These are phyloP conservation scores for Phytopythium aichiense DNA, from an alignment of 352 stramenopile genomes.

Conservation along the genomic window DNA sequence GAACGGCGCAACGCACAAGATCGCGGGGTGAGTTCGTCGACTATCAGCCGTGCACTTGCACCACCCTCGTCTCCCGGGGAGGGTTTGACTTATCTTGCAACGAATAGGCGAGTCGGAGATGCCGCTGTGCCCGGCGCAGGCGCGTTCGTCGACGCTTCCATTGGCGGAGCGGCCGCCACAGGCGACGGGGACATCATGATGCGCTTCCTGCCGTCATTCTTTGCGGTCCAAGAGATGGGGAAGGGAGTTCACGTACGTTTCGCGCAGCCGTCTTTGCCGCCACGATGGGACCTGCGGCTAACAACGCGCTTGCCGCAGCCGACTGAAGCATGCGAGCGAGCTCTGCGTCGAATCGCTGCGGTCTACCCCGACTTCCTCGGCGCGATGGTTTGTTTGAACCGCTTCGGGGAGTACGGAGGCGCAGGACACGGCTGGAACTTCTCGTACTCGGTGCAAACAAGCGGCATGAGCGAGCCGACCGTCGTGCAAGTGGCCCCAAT, in stretches of 20 bases:
- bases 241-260: slow-evolving; percentile 55
- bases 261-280: background rate
- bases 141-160: slow-evolving; percentile 80
- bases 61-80: background rate
- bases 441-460: slow-evolving; percentile 57
- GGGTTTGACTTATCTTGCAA: slow-evolving; percentile 1
- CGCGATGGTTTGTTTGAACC: slow-evolving; percentile 78
- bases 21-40: slow-evolving; percentile 54
- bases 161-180: slow-evolving; percentile 81
- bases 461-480: background rate
- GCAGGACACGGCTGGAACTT: slow-evolving; percentile 76
- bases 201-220: slow-evolving; percentile 86
- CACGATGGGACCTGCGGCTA: background rate
- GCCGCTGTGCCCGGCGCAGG: slow-evolving; percentile 78
- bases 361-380: slow-evolving; percentile 65
- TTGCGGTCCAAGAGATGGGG: slow-evolving; percentile 80
- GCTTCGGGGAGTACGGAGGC: slow-evolving; percentile 63
- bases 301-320: slow-evolving; percentile 26
- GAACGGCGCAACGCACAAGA: slow-evolving; percentile 89
- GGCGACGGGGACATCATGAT: slow-evolving; percentile 92
- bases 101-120: slow-evolving; percentile 82
- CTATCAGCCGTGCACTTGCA: background rate
- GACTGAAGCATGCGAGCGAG: slow-evolving; percentile 48
- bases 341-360: slow-evolving; percentile 44
- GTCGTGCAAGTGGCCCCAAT: background rate